Conservation (phyloP, 192 early-diverging fungal species). For the Funneliformis mosseae region DNA sequence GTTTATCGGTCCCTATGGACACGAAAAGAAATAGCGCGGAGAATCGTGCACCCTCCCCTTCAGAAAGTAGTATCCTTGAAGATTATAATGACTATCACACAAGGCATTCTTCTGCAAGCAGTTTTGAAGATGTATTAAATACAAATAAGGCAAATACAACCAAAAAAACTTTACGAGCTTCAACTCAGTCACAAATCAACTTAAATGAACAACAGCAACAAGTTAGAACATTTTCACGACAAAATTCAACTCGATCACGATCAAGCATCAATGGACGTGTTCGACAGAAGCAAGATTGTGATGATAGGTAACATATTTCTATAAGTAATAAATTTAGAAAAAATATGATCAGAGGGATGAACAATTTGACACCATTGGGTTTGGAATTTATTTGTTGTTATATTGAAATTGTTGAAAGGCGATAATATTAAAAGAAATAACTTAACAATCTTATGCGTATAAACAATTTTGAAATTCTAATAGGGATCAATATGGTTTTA, state of each 20-base stretch:
- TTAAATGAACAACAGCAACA: too few species aligned
- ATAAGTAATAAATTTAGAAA: not conserved
- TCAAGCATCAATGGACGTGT: not conserved
- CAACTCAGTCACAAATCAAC: too few species aligned
- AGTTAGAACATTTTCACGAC: not conserved
- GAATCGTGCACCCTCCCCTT: not conserved
- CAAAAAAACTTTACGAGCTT: not conserved
- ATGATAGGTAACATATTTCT: constrained; percentile 7
- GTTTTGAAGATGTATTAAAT: constrained; percentile 4
- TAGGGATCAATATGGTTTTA: constrained; percentile 66
- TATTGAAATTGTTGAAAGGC: too few species aligned
- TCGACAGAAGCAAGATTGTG: not conserved
- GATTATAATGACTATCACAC: not conserved
- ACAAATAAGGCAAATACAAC: not conserved
- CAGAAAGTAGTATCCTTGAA: constrained; percentile 25
- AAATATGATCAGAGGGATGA: too few species aligned
- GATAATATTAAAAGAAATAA: too few species aligned
- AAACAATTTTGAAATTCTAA: not conserved
- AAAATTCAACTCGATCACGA: not conserved
- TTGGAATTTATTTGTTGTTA: too few species aligned
- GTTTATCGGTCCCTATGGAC: not conserved
- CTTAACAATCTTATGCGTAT: not conserved
- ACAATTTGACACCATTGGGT: too few species aligned
- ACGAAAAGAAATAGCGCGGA: not conserved
- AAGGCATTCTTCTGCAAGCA: constrained; percentile 19